Base-by-base conservation (phyloP, 768 basidiomycete genomes). In the Russula abietina region DNA sequence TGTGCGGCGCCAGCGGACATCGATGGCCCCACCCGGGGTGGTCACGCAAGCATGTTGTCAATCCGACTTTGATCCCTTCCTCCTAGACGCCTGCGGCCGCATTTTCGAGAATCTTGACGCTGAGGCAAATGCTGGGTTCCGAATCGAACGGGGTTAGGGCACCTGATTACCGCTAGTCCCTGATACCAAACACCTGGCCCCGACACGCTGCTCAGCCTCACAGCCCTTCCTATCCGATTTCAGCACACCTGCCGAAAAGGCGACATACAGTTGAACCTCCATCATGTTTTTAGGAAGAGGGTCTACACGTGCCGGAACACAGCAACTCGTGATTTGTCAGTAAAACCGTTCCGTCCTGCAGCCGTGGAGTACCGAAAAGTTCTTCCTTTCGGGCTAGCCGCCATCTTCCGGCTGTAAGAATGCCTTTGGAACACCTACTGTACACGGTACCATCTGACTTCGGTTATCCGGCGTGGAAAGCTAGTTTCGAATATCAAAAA, bases 61-160 rank as follows among this genome's bases (percentile, higher is more conserved):
- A 43, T 33, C n/a, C 43, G 22, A 52, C 56, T 46, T 52, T 52
- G 50, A 45, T 62, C 55, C 49, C 49, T 43, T 22, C 10, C n/a
- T 6, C 10, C n/a, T 52, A 46, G 57, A 53, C 51, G 56, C 51
- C 33, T 17, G 36, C 51, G 28, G 43, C 45, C 55, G 52, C 38
- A 45, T 59, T 36, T 52, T 58, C 53, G 36, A 55, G 36, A 55
- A 61, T 43, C 43, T 64, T 58, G 51, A 59, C 32, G 45, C 46
- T 17, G 52, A 28, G 53, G 46, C 28, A 55, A 48, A 32, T 55
- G 52, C 51, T 38, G 26, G 48, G 32, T 59, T 64, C 62, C 58
- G 62, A 64, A 54, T 43, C 62, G 57, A 64, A 45, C 62, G 62
- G 57, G 57, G 52, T 64, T 59, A 59, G 57, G 57, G 45, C 62